These are phyloP conservation scores for Iris pallida DNA, from an alignment of 116 monocot genomes.

Conservation along the genomic window DNA sequence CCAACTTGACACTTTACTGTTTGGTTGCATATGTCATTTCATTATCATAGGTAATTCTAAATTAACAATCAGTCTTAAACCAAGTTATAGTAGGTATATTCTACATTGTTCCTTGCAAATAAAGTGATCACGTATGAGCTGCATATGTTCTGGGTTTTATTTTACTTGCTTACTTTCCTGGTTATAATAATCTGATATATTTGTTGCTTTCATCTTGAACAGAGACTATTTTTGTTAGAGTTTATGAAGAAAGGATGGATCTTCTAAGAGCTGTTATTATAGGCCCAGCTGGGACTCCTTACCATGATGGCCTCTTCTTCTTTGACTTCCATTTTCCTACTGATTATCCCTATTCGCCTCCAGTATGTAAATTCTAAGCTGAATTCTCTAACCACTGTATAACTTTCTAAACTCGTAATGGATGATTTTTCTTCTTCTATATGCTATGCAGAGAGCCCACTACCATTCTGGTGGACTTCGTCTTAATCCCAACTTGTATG, in stretches of 20 bases:
- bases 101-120: not conserved
- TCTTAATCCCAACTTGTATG: conserved; percentile 56
- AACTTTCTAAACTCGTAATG: not conserved
- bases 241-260: conserved; percentile 33
- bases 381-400: not conserved
- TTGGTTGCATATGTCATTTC: not conserved
- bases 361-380: conserved; percentile 10
- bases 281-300: conserved; percentile 33
- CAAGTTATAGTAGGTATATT: not conserved
- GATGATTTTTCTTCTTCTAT: not conserved
- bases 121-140: not conserved
- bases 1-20: too few relatives aligned
- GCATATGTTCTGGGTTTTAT: not conserved
- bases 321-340: conserved; percentile 22
- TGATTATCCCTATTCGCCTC: conserved; percentile 18
- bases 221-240: conserved; percentile 25
- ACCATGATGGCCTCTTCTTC: conserved; percentile 40
- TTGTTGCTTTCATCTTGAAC: not conserved
- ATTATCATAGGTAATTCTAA: not conserved
- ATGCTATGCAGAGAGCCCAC: conserved; percentile 30
- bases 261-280: conserved; percentile 31
- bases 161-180: not conserved
- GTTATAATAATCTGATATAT: not conserved
- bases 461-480: conserved; percentile 42
- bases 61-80: not conserved